Evolutionary conservation across 257 asterid species (phyloP).

Genomic region (Nicotiana obtusifolia): DNA sequence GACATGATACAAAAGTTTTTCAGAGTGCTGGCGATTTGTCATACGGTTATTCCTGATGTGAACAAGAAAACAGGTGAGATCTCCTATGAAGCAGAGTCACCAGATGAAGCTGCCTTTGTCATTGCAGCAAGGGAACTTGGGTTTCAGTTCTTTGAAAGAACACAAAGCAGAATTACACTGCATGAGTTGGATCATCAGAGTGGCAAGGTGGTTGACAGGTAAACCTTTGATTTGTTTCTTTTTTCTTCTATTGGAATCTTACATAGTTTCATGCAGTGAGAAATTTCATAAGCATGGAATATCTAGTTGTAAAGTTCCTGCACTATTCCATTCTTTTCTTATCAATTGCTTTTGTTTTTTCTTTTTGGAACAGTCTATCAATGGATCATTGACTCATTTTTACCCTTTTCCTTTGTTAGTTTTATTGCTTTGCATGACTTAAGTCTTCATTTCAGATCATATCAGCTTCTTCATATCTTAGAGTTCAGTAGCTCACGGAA

Average conservation of each 20-base stretch:
- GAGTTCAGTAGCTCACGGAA: conserved; percentile 94
- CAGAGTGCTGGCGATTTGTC: conserved; percentile 83
- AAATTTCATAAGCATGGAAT: too few species aligned
- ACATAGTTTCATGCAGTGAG: neutral
- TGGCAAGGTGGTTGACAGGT: conserved; percentile 65
- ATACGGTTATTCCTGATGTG: conserved; percentile 90
- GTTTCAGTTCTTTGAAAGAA: conserved; percentile 72
- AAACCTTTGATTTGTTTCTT: neutral
- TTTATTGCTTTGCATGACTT: neutral
- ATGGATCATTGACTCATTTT: neutral
- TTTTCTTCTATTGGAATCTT: neutral
- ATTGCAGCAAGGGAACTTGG: conserved; percentile 94
- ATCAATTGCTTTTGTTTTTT: neutral
- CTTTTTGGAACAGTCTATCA: neutral
- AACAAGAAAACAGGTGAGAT: conserved; percentile 53
- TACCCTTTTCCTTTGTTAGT: neutral
- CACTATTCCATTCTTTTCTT: neutral
- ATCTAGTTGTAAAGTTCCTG: too few species aligned
- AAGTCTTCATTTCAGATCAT: conserved; percentile 52
- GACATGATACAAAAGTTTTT: conserved; percentile 69
- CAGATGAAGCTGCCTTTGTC: conserved; percentile 97
- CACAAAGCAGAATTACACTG: conserved; percentile 73
- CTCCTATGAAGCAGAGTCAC: conserved; percentile 93
- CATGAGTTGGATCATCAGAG: conserved; percentile 62
- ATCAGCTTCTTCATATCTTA: conserved; percentile 69